These are phyloP conservation scores for Neolentinus lepideus DNA, from an alignment of 1,284 basidiomycete species.

Conservation along the genomic window DNA sequence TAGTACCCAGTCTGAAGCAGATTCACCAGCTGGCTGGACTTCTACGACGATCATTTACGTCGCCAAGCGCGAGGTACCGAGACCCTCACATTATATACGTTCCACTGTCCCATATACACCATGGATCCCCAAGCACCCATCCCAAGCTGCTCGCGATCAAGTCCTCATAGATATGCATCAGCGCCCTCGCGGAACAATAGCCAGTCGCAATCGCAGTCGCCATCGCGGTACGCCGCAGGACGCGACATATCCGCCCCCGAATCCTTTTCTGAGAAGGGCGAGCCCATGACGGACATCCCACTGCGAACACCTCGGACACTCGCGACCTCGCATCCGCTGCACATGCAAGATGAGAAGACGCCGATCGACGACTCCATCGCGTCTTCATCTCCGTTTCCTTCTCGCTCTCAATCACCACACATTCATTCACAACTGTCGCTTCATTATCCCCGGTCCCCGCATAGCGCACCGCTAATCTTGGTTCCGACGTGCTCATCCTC, in stretches of 20 bases:
- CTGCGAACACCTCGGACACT: background rate
- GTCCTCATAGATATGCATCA: background rate
- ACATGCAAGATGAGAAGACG: background rate
- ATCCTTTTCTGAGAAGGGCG: background rate
- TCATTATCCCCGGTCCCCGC: slow-evolving; percentile 5
- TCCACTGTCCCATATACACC: background rate
- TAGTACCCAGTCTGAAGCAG: background rate
- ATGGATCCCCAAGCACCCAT: background rate
- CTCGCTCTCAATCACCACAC: slow-evolving; percentile 2
- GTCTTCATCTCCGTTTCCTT: background rate
- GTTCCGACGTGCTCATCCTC: slow-evolving; percentile 13
- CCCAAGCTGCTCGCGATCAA: background rate
- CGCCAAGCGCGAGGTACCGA: background rate
- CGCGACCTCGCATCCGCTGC: background rate
- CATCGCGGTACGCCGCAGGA: background rate
- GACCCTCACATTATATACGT: background rate
- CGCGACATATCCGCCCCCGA: background rate
- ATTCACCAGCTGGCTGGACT: background rate
- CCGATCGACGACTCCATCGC: background rate
- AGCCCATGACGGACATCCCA: background rate
- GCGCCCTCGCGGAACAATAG: background rate
- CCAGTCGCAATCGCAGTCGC: no score
- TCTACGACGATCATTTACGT: background rate
- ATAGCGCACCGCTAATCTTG: slow-evolving; percentile 9
- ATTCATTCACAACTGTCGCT: slow-evolving; percentile 10